Evolutionary conservation across 129 eudicot genomes (phyloP).

Genomic region (Pittosporum tobira): DNA sequence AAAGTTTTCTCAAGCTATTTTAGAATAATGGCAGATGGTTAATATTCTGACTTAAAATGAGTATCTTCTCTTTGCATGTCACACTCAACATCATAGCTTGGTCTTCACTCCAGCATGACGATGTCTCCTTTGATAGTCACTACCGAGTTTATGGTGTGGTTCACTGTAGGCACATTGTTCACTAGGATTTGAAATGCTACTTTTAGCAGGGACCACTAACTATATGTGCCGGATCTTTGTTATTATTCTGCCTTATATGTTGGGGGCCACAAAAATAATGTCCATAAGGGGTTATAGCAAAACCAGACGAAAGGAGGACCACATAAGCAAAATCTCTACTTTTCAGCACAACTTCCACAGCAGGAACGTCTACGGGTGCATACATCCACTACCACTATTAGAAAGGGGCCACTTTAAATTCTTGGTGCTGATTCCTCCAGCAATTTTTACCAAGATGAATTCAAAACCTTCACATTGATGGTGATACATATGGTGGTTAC

Average conservation of each 20-base stretch:
- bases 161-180: too few relatives aligned
- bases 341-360: too few relatives aligned
- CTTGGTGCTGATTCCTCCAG: slow-evolving; percentile 30
- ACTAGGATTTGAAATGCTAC: slow-evolving; percentile 24
- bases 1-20: too few relatives aligned
- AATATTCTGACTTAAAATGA: slow-evolving; percentile 51
- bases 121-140: slow-evolving; percentile 15
- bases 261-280: too few relatives aligned
- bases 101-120: slow-evolving; percentile 47
- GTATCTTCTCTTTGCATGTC: slow-evolving; percentile 31
- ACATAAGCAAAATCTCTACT: slow-evolving; percentile 25
- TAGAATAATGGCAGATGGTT: slow-evolving; percentile 30
- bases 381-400: slow-evolving; percentile 44
- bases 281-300: slow-evolving; percentile 45
- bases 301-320: slow-evolving; percentile 41
- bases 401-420: slow-evolving; percentile 14
- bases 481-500: slow-evolving; percentile 31
- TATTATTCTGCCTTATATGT: too few relatives aligned
- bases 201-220: too few relatives aligned
- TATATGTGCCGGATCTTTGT: too few relatives aligned
- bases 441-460: slow-evolving; percentile 52
- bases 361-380: slow-evolving; percentile 87
- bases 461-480: slow-evolving; percentile 69
- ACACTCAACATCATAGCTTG: slow-evolving; percentile 33
- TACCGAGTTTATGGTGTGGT: neutral